phyloP scores from a whole-genome alignment of 1,284 basidiomycete genomes.

The Moesziomyces sp. region DNA sequence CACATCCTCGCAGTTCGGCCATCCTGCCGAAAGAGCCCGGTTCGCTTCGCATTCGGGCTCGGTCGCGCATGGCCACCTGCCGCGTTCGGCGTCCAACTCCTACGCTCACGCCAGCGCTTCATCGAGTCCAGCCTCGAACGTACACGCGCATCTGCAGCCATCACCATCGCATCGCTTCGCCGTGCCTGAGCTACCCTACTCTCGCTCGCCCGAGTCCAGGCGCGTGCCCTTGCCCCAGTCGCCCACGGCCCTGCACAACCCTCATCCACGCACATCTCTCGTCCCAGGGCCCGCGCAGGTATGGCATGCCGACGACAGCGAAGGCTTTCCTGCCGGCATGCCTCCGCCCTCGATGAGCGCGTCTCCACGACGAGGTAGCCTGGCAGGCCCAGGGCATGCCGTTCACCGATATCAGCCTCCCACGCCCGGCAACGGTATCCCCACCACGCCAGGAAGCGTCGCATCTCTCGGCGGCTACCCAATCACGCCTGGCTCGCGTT shows the following conservation, averaged over 20 bases:
- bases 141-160: conserved; percentile 32
- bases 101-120: conserved; percentile 30
- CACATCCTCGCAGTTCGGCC: conserved; percentile 10
- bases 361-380: conserved; percentile 29
- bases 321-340: conserved; percentile 20
- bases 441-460: conserved; percentile 28
- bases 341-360: conserved; percentile 27
- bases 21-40: conserved; percentile 21
- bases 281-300: neutral
- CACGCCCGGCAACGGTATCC: conserved; percentile 20
- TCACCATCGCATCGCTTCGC: conserved; percentile 50
- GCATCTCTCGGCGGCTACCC: conserved; percentile 24
- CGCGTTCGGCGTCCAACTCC: conserved; percentile 26
- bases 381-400: conserved; percentile 5
- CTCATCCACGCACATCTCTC: conserved; percentile 9
- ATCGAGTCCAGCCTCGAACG: conserved; percentile 34
- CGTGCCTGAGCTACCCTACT: conserved; percentile 33
- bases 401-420: conserved; percentile 13
- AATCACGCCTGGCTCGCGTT: conserved; percentile 35
- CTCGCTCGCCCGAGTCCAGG: conserved; percentile 37
- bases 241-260: conserved; percentile 12
- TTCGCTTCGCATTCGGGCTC: conserved; percentile 21
- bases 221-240: conserved; percentile 37
- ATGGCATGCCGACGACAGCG: conserved; percentile 23
- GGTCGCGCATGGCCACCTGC: conserved; percentile 10